Conservation (phyloP, 805 yeast species). For the Saccharomyces mikatae region DNA sequence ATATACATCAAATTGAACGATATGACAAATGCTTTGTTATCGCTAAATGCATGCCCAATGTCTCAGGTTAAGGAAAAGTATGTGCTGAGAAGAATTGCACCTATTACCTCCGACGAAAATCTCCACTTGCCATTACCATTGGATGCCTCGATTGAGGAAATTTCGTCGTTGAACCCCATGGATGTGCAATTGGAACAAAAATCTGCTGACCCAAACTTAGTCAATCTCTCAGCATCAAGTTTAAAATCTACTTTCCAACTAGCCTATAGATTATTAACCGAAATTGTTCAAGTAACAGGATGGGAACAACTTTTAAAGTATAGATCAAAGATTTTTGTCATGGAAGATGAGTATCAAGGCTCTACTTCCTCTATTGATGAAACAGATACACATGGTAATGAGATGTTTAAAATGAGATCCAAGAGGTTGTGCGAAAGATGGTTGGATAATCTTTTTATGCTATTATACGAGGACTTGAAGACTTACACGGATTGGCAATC, state of each 20-base stretch:
- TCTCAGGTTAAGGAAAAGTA: conserved; percentile 52
- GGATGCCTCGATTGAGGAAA: conserved; percentile 61
- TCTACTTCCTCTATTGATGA: conserved; percentile 4
- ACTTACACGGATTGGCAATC: conserved; percentile 88
- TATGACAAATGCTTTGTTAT: conserved; percentile 58
- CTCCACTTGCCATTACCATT: conserved; percentile 66
- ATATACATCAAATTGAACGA: conserved; percentile 53
- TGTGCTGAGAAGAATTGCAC: conserved; percentile 48
- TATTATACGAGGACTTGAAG: conserved; percentile 62
- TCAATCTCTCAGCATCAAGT: conserved; percentile 57
- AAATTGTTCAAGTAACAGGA: conserved; percentile 53
- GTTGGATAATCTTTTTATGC: conserved; percentile 64
- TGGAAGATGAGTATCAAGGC: conserved; percentile 45
- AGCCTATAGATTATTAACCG: conserved; percentile 52
- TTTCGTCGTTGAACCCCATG: conserved; percentile 51
- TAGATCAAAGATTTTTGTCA: conserved; percentile 55
- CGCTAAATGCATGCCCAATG: conserved; percentile 74
- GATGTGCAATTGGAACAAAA: conserved; percentile 57
- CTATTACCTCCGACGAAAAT: conserved; percentile 23
- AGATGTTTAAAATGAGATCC: conserved; percentile 38
- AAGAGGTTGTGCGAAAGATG: conserved; percentile 64
- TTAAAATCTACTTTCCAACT: conserved; percentile 46
- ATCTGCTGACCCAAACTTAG: conserved; percentile 49
- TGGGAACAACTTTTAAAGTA: conserved; percentile 58
- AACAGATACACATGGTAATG: conserved; percentile 1